These are phyloP conservation scores for Claviceps maximensis DNA, from an alignment of 2,329 filamentous ascomycete species.

Conservation along the genomic window DNA sequence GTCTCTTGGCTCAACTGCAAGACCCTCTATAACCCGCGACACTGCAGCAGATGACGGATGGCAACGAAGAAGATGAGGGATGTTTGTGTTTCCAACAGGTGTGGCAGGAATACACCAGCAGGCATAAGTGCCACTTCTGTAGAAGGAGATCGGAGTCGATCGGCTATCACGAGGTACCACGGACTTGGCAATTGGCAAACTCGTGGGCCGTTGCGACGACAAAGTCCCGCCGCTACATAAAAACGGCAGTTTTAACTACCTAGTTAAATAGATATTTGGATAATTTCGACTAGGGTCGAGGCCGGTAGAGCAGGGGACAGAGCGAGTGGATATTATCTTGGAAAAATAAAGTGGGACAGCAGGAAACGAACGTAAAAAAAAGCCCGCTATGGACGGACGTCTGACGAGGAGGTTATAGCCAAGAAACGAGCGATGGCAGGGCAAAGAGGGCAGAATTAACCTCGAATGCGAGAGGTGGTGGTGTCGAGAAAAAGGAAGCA, in stretches of 20 bases:
- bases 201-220: not conserved
- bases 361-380: not conserved
- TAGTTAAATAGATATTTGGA: too few species aligned
- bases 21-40: not conserved
- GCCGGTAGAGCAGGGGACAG: not conserved
- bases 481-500: not conserved
- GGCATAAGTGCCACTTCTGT: not conserved
- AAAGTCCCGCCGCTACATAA: not conserved
- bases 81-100: not conserved
- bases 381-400: not conserved
- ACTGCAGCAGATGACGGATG: not conserved
- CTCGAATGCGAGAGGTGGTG: not conserved
- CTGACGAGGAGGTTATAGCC: not conserved
- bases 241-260: not conserved
- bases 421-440: not conserved
- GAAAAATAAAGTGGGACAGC: not conserved
- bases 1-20: not conserved
- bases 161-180: constrained; percentile 1
- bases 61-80: not conserved
- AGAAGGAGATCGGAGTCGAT: not conserved
- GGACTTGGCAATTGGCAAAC: not conserved
- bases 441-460: too few species aligned
- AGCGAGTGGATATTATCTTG: not conserved
- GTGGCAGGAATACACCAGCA: not conserved
- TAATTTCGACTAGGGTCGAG: not conserved